phyloP scores from a whole-genome alignment of 1,284 basidiomycete species.

The Tylopilus sp. region DNA sequence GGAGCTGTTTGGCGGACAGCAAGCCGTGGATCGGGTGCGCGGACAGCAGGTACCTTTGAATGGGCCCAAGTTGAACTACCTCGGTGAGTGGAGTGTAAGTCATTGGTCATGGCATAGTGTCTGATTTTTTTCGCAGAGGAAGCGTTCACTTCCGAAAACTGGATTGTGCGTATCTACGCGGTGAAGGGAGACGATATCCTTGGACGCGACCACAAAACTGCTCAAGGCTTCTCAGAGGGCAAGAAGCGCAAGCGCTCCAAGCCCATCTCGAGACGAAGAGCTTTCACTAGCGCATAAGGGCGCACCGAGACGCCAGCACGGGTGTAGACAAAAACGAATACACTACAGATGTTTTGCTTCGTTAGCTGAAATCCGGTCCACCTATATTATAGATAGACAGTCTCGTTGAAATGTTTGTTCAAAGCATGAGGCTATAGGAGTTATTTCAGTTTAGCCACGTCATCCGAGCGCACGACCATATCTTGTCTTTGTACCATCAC shows the following conservation, averaged over 20 bases:
- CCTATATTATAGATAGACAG: slow-evolving; percentile 4
- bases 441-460: slow-evolving; percentile 20
- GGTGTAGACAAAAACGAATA: neutral
- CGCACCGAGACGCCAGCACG: neutral
- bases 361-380: neutral
- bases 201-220: slow-evolving; percentile 82
- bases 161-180: slow-evolving; percentile 95
- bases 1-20: slow-evolving; percentile 77
- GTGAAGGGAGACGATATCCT: slow-evolving; percentile 94
- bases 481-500: slow-evolving; percentile 6
- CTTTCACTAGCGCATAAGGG: slow-evolving; percentile 32
- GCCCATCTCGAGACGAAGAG: slow-evolving; percentile 55
- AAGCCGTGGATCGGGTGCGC: slow-evolving; percentile 78
- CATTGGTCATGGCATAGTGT: neutral
- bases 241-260: slow-evolving; percentile 81
- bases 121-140: slow-evolving; percentile 56
- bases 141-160: slow-evolving; percentile 96
- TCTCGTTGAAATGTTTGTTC: neutral
- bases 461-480: slow-evolving; percentile 1
- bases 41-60: slow-evolving; percentile 70
- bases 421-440: neutral
- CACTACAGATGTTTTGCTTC: neutral
- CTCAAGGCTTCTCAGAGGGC: slow-evolving; percentile 79
- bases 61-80: slow-evolving; percentile 81
- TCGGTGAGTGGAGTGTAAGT: slow-evolving; percentile 51